Percentiles rank a stretch among this genome's conserved stretches.
Evolutionary conservation across 768 basidiomycete genomes (phyloP).

Genomic region (Phlebiopsis flavidoalba): DNA sequence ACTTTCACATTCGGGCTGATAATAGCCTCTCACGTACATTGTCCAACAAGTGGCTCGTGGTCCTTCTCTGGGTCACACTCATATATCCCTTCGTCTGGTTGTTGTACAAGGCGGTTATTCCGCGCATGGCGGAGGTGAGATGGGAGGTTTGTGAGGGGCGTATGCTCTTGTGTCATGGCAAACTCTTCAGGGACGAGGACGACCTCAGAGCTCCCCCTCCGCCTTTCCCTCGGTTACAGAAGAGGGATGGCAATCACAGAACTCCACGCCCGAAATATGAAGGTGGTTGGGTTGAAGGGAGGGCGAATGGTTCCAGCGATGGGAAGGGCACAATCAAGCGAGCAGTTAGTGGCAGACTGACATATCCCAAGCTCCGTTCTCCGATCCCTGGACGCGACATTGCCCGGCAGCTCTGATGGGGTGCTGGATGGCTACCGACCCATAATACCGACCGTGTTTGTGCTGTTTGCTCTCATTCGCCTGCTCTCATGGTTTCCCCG

Average conservation of each 20-base stretch:
- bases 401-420: conserved; percentile 11
- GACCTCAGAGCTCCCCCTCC: conserved; percentile 20
- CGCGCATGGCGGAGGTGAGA: conserved; percentile 56
- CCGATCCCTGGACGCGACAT: conserved; percentile 13
- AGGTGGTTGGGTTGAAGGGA: conserved; percentile 58
- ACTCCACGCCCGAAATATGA: conserved; percentile 27
- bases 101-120: conserved; percentile 59
- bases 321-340: conserved; percentile 67
- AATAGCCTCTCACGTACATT: conserved; percentile 62
- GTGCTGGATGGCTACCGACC: conserved; percentile 33
- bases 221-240: background rate
- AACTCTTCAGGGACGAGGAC: conserved; percentile 5
- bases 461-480: background rate
- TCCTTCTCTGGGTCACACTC: conserved; percentile 61
- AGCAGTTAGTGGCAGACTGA: conserved; percentile 39
- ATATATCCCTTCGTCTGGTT: conserved; percentile 83
- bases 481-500: background rate
- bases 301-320: conserved; percentile 73
- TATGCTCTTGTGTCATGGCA: conserved; percentile 56
- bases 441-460: conserved; percentile 5
- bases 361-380: conserved; percentile 11
- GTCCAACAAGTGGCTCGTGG: conserved; percentile 66
- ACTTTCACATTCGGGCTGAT: conserved; percentile 65
- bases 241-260: conserved; percentile 20
- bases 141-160: conserved; percentile 74